phyloP scores from a whole-genome alignment of 164 flowering plant genomes.

The Magnolia sinica region DNA sequence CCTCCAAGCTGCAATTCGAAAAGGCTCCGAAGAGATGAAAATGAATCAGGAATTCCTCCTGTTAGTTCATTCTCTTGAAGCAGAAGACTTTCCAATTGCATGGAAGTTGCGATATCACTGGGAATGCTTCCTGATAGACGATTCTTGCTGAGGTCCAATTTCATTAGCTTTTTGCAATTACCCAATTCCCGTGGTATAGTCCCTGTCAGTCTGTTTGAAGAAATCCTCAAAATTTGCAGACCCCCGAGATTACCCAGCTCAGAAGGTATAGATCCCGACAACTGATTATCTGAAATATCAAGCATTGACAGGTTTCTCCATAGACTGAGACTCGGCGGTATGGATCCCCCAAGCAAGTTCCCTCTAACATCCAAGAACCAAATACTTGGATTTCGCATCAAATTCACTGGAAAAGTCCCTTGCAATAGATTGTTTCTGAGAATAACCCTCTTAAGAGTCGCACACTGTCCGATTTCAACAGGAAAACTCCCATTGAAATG shows the following conservation, averaged over 20 bases:
- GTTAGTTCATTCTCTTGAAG: slow-evolving; percentile 29
- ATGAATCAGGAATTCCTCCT: slow-evolving; percentile 25
- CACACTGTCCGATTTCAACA: slow-evolving; percentile 4
- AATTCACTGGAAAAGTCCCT: slow-evolving; percentile 7
- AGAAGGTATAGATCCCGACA: slow-evolving; percentile 19
- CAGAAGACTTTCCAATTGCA: slow-evolving; percentile 18
- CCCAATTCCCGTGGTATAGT: slow-evolving; percentile 26
- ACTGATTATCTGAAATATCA: slow-evolving; percentile 18
- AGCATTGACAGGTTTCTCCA: slow-evolving; percentile 21
- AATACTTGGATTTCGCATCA: slow-evolving; percentile 5
- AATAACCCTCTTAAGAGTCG: slow-evolving; percentile 13
- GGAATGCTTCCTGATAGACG: slow-evolving; percentile 7
- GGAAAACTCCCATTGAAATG: slow-evolving; percentile 14
- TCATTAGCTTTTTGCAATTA: slow-evolving; percentile 9
- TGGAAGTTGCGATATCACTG: slow-evolving; percentile 9
- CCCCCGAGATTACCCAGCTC: slow-evolving; percentile 27
- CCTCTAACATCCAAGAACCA: slow-evolving; percentile 13
- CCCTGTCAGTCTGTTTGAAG: slow-evolving; percentile 29
- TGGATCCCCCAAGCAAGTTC: slow-evolving; percentile 27
- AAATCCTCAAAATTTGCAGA: slow-evolving; percentile 21
- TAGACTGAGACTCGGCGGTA: slow-evolving; percentile 21
- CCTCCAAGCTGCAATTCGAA: slow-evolving; percentile 29
- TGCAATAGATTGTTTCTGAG: slow-evolving; percentile 10
- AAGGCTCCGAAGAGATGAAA: slow-evolving; percentile 19
- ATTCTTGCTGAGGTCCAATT: slow-evolving; percentile 5